Percentiles rank a stretch among this genome's conserved stretches.
phyloP scores from a whole-genome alignment of 108 stramenopile species.

The Skeletonema menzelii region DNA sequence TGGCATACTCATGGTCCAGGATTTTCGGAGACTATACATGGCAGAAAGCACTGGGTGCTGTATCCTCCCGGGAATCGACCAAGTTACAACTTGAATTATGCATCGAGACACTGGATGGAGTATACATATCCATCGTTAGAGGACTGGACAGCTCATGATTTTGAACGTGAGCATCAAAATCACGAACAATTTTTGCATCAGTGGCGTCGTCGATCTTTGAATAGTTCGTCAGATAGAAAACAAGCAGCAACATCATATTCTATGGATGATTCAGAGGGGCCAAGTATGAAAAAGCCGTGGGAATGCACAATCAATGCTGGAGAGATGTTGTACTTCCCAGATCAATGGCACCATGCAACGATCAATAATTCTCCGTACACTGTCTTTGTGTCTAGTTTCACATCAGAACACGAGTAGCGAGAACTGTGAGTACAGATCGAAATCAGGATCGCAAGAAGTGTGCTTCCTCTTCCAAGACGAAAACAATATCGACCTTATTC shows the following conservation, averaged over 20 bases:
- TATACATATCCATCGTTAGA: slow-evolving; percentile 47
- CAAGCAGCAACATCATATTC: slow-evolving; percentile 37
- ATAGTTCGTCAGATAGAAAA: background rate
- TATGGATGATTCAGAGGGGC: slow-evolving; percentile 46
- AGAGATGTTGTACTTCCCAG: slow-evolving; percentile 87
- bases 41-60: slow-evolving; percentile 77
- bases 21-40: slow-evolving; percentile 77
- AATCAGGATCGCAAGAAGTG: slow-evolving; percentile 8
- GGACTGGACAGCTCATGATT: slow-evolving; percentile 31
- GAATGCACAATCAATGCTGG: slow-evolving; percentile 83
- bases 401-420: slow-evolving; percentile 62
- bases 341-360: slow-evolving; percentile 87
- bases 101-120: slow-evolving; percentile 87
- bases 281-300: slow-evolving; percentile 46
- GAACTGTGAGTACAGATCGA: background rate
- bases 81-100: slow-evolving; percentile 65
- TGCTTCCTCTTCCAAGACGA: slow-evolving; percentile 12
- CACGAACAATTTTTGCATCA: slow-evolving; percentile 21
- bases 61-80: slow-evolving; percentile 56
- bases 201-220: slow-evolving; percentile 7
- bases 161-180: slow-evolving; percentile 6
- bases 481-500: slow-evolving; percentile 5
- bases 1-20: slow-evolving; percentile 87
- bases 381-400: slow-evolving; percentile 89
- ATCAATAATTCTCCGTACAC: slow-evolving; percentile 90